Base-by-base conservation (phyloP, 495 filamentous ascomycete species). In the Amphirosellinia nigrospora region DNA sequence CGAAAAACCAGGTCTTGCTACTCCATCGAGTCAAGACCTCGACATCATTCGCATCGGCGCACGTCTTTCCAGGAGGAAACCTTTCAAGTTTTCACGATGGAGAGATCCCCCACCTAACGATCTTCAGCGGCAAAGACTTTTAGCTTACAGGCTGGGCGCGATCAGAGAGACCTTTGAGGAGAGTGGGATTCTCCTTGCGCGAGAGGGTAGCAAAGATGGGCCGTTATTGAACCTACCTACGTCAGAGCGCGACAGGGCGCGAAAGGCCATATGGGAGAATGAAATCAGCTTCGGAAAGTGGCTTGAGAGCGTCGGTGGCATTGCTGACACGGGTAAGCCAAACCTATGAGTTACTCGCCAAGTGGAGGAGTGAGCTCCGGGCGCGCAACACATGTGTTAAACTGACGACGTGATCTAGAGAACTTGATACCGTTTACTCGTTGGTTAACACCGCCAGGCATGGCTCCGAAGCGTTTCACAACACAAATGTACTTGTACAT, bases 401-500 rank as follows among this genome's bases (percentile, higher is more conserved):
- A 50, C 55, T 53, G n/a, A 64, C 23, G 19, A 68, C 2, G 13
- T 21, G 60, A 10, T 55, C 53, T 23, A 85, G 91, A 90, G 0
- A 81, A 82, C 59, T 82, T 99, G 34, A 83, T 93, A 30, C 94
- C 94, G 0, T 97, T 97, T 77, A 97, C 93, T 0, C 89, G 90
- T 61, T 98, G 96, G 96, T 86, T 98, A 48, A 98, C 96, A 2
- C 96, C 96, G 19, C 15, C 36, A 16, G 7, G 0, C 79, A 82
- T 3, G 85, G 86, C 90, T 3, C 86, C 89, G 1, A 91, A 89
- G 74, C 86, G 96, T 23, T 99, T 93, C 77, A 91, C 91, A 1
- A 97, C 94, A 9, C 94, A 97, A 76, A 97, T 99, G 94, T 99
- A 98, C 76, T 75, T 99, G 9, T 96, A 97, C 79, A 91, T 97